Conservation (phyloP, 2,329 filamentous ascomycete species). For the Leptographium flavum region DNA sequence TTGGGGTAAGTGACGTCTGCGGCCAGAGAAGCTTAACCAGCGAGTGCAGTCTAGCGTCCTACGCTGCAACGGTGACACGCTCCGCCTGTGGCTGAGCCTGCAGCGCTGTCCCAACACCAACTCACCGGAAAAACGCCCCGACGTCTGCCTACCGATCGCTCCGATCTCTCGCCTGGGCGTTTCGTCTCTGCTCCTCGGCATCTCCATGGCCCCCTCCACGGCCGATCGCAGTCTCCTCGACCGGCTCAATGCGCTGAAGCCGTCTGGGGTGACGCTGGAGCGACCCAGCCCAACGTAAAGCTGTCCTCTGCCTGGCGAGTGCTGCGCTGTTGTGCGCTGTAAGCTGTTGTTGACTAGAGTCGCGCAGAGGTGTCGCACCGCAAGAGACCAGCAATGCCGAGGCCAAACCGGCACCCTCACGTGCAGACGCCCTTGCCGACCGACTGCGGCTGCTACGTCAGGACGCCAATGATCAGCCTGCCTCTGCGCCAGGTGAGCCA, state of each 20-base stretch:
- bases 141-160: too few relatives aligned
- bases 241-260: constrained; percentile 38
- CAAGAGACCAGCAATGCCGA: too few relatives aligned
- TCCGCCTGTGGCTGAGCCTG: too few relatives aligned
- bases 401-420: constrained; percentile 25
- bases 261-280: constrained; percentile 21
- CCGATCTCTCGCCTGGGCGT: too few relatives aligned
- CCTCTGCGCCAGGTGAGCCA: neutral
- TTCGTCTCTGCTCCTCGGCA: neutral
- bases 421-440: constrained; percentile 36
- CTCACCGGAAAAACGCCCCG: too few relatives aligned
- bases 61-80: too few relatives aligned
- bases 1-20: too few relatives aligned
- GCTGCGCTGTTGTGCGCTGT: neutral
- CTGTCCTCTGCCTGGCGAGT: neutral
- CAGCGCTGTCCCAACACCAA: too few relatives aligned
- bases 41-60: too few relatives aligned
- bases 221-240: constrained; percentile 34
- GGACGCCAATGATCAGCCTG: constrained; percentile 7
- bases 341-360: neutral
- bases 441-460: constrained; percentile 37
- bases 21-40: too few relatives aligned
- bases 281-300: constrained; percentile 9
- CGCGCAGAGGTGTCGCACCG: too few relatives aligned
- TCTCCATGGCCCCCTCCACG: constrained; percentile 4